Base-by-base conservation (phyloP, 2,329 filamentous ascomycete species). In the Fusarium heterosporum region DNA sequence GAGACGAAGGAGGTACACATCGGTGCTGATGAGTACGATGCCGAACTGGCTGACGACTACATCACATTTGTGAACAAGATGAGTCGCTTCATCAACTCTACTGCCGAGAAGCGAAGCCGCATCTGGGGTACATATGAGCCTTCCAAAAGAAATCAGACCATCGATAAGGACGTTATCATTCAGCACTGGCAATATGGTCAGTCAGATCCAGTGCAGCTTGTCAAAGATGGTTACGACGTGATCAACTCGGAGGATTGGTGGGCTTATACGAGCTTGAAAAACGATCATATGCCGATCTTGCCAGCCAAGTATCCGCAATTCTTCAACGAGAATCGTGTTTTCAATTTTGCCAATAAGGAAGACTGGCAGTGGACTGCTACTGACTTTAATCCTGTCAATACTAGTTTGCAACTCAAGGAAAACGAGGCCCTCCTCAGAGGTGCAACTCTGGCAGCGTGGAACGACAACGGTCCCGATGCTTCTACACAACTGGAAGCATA, bases 161-260 rank as follows among this genome's bases (percentile, higher is more conserved):
- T 64, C 1, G 59, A 64, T 1, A 53, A 42, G 1, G 4, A 36
- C 3, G 61, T 64, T 2, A 10, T 64, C 4, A 64, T 64, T 1
- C 61, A 64, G 8, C 61, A 64, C 9, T 64, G 61, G 61, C 61
- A 64, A 13, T 64, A 64, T 8, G 61, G 61, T 3, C 59, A 64
- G 32, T 64, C 61, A 3, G 52, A 64, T 3, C 61, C 61, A 2
- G 3, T 45, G 0, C 59, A 64, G 8, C 34, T 64, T 2, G 52
- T 39, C 13, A 53, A 64, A 11, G 52, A 64, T 6, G 59, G 46
- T 8, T 64, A 59, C 36, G 41, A 53, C 0, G 28, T 64, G 8
- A 64, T 64, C 26, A 64, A 64, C 29, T 64, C 61, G 4, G 30
- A 64, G n/a, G 61, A 64, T 4, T 64, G 61, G 61, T 64, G 61